phyloP scores from a whole-genome alignment of 1,284 basidiomycete genomes.

The Peniophora sp. region DNA sequence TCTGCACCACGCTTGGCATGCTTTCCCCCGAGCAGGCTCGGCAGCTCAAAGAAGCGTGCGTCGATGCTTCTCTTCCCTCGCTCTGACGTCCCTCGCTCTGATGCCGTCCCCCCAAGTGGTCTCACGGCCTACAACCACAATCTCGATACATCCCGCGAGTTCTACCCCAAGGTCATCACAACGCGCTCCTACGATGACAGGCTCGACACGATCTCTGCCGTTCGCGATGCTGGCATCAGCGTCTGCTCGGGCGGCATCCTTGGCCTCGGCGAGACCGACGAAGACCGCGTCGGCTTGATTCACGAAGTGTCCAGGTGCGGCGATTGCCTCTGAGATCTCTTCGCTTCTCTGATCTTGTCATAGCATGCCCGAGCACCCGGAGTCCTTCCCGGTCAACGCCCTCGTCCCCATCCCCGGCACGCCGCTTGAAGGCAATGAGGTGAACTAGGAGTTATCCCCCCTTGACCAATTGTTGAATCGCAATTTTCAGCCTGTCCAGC shows the following conservation, averaged over 20 bases:
- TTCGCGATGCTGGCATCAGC: slow-evolving; percentile 91
- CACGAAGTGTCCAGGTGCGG: slow-evolving; percentile 83
- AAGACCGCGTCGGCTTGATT: slow-evolving; percentile 90
- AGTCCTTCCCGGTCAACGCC: slow-evolving; percentile 98
- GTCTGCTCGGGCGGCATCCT: slow-evolving; percentile 97
- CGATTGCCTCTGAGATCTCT: neutral
- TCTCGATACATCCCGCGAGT: slow-evolving; percentile 95
- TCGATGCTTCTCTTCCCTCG: slow-evolving; percentile 9
- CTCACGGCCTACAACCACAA: slow-evolving; percentile 99
- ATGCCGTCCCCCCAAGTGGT: slow-evolving; percentile 41
- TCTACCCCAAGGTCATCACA: slow-evolving; percentile 94
- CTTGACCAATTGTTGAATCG: neutral
- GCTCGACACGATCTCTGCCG: slow-evolving; percentile 82
- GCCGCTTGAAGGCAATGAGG: slow-evolving; percentile 67
- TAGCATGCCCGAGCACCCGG: slow-evolving; percentile 92
- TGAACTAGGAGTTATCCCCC: slow-evolving; percentile 16
- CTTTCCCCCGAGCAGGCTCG: slow-evolving; percentile 89
- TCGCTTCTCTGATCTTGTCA: slow-evolving; percentile 1
- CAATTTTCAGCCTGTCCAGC: slow-evolving; percentile 55
- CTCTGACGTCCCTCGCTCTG: slow-evolving; percentile 3
- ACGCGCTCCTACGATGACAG: slow-evolving; percentile 94
- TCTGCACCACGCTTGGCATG: slow-evolving; percentile 98
- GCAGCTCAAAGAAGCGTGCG: slow-evolving; percentile 87
- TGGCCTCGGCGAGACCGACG: slow-evolving; percentile 87
- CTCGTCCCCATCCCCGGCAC: slow-evolving; percentile 76